Evolutionary conservation across 208 protist species (phyloP).

Genomic region (Crithidia thermophila): DNA sequence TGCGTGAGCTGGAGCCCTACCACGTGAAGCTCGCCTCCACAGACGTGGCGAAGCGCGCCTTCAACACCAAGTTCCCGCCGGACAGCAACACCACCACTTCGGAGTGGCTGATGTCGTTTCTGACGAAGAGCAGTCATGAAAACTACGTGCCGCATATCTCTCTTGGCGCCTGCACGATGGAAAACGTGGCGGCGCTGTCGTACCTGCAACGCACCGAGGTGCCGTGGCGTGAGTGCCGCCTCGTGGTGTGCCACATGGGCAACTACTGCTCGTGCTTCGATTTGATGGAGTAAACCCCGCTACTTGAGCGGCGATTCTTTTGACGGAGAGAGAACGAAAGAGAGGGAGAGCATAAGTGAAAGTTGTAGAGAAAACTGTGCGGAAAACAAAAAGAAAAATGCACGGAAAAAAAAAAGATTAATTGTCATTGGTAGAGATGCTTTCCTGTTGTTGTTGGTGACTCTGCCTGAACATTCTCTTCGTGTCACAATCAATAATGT

Average conservation of each 20-base stretch:
- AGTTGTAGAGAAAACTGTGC: too few relatives aligned
- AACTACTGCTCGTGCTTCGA: constrained; percentile 84
- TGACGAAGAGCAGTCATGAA: constrained; percentile 38
- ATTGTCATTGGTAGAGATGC: too few relatives aligned
- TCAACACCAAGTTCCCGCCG: constrained; percentile 68
- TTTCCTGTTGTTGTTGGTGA: background rate
- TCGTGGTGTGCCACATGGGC: constrained; percentile 82
- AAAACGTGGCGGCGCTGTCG: constrained; percentile 36
- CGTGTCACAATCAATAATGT: background rate
- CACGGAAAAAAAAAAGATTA: too few relatives aligned
- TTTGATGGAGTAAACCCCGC: constrained; percentile 49
- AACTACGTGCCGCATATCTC: constrained; percentile 78
- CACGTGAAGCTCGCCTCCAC: constrained; percentile 50
- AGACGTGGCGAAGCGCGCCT: constrained; percentile 61
- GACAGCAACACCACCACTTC: constrained; percentile 36
- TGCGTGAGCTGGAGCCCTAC: constrained; percentile 44
- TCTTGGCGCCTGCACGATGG: constrained; percentile 59
- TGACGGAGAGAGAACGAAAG: background rate
- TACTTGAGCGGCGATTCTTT: too few relatives aligned
- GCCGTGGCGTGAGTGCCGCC: constrained; percentile 64
- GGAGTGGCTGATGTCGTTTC: constrained; percentile 62
- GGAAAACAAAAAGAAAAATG: too few relatives aligned
- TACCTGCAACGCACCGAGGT: constrained; percentile 59
- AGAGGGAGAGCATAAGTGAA: background rate
- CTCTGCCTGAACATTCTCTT: background rate